Conservation (phyloP, 2,329 filamentous ascomycete genomes). For the Neofusicoccum sp. region DNA sequence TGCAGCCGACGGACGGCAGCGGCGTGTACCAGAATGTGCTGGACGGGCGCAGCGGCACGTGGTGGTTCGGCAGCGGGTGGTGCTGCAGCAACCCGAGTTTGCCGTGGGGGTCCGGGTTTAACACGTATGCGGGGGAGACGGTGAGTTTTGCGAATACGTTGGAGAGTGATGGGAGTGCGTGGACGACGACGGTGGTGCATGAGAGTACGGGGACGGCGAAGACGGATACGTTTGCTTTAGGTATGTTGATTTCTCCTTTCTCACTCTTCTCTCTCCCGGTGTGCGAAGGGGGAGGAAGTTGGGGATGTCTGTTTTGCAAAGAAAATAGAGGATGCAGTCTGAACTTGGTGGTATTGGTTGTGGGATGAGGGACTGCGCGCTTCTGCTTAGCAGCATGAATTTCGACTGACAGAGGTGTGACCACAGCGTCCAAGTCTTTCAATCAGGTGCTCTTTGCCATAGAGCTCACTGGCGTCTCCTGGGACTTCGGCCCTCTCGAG, state of each 20-base stretch:
- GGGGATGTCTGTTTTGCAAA: no score
- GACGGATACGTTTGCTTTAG: conserved; percentile 36
- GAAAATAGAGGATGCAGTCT: no score
- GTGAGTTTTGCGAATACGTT: conserved; percentile 34
- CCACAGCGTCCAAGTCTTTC: conserved; percentile 37
- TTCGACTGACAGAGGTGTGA: not conserved
- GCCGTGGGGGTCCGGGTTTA: conserved; percentile 41
- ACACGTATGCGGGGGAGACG: conserved; percentile 34
- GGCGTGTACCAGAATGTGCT: conserved; percentile 46
- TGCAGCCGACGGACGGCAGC: conserved; percentile 40
- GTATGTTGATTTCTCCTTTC: conserved; percentile 4
- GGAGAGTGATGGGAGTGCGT: conserved; percentile 21
- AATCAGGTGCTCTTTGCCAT: conserved; percentile 45
- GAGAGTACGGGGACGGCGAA: conserved; percentile 28
- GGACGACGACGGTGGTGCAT: conserved; percentile 36
- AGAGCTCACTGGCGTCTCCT: conserved; percentile 39
- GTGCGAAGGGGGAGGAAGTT: no score
- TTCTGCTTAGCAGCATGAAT: no score
- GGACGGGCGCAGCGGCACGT: conserved; percentile 41
- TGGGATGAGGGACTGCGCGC: no score
- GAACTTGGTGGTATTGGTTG: no score
- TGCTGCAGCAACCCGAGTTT: conserved; percentile 42
- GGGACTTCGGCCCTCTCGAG: conserved; percentile 42
- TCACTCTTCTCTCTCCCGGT: no score
- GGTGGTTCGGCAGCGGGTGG: conserved; percentile 45